Base-by-base conservation (phyloP, 2,329 filamentous ascomycete genomes). In the Colletotrichum sp. region DNA sequence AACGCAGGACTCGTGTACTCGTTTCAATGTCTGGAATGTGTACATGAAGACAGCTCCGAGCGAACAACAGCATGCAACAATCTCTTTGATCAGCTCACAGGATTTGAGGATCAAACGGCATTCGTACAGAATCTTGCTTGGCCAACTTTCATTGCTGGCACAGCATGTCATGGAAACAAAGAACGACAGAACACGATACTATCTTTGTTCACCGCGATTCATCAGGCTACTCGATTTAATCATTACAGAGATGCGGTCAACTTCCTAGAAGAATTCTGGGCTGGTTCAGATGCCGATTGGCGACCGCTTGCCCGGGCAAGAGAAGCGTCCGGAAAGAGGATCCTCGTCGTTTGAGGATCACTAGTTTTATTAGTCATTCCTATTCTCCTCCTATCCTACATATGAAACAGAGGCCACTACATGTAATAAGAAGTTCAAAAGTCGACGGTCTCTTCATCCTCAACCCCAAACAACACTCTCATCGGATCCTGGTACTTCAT, bases 401-500 rank as follows among this genome's bases (percentile, higher is more conserved):
- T 62, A 6, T 9, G 16, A 32, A 8, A 21, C 12, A 21, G 9
- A n/a, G 44, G n/a, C 30, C 44, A 15, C 15, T 4, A 63, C 6
- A 13, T 24, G 12, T 6, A 3, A 52, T 7, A n/a, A 13, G 4
- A 5, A 49, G 13, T n/a, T 65, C 73, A 79, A 77, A 82, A 82
- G 24, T 81, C 77, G 34, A 85, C 80, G 0, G 84, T 85, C 64
- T 85, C 83, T 62, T 84, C 82, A 68, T 85, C 84, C 30, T 83
- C 78, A 16, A 86, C 82, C 1, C 82, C 82, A 66, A 85, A 85
- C 16, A 85, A 78, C 21, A 82, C 79, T 65, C 81, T 80, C 83
- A 85, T 85, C 0, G 84, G 84, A 65, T 85, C 84, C 62, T 84
- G 82, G 26, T 84, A 85, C 63, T 83, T 80, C 69, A 82, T 82